Base-by-base conservation (phyloP, 2,329 filamentous ascomycete genomes). In the Diaporthe longicolla region DNA sequence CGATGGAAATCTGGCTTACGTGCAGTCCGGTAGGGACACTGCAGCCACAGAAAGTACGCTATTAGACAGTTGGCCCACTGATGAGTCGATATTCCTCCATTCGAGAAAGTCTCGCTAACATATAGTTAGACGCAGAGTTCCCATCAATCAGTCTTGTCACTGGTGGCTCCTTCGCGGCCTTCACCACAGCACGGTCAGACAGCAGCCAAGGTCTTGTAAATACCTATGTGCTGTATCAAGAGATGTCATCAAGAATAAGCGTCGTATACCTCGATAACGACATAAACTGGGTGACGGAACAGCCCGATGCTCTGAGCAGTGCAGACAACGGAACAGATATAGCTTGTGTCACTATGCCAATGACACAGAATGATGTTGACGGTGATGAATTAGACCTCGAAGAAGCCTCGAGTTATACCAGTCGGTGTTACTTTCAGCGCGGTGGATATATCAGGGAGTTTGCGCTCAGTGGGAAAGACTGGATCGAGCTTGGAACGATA, bases 401-500 rank as follows among this genome's bases (percentile, higher is more conserved):
- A 11, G 26, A 6, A 57, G 29, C 26, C 26, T 57, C 26, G 17
- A 57, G 54, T 19, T 29, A 35, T 19, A 57, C 54, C 17, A 19
- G 5, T 57, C 26, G 54, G 15, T 57, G 54, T 19, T 35, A 57
- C 21, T 35, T 57, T 21, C 54, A 57, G 54, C 54, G 26, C 8
- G 54, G 29, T 57, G 24, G 54, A 21, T 57, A 57, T 35, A 35
- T 57, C 15, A 57, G 29, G n/a, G 54, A 57, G 54, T 57, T 57
- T 32, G 13, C 54, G 17, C 17, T 35, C 29, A 57, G 54, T 35
- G 54, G 54, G 29, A 57, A 29, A 21, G 54, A 57, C 5, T 35
- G 54, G 54, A 57, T 57, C 6, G 54, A 57, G 54, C 54, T 57
- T 57, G 54, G 54, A 8, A 57, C 54, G 8, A 57, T 57, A 29